Base-by-base conservation (phyloP, 257 asterid genomes). In the Agastache rugosa region DNA sequence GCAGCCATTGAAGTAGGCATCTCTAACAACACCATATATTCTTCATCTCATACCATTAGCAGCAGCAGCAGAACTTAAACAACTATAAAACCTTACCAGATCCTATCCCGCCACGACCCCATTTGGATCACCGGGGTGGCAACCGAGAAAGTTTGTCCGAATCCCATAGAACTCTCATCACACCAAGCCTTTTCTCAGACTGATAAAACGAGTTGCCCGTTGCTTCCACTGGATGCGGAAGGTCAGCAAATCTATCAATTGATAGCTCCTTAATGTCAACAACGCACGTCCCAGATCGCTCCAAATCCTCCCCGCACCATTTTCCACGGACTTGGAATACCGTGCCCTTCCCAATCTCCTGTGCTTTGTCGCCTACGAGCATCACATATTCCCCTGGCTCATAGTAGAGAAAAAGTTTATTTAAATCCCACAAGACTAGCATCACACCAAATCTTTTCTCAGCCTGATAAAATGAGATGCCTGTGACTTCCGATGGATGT, bases 91-190 rank as follows among this genome's bases (percentile, higher is more conserved):
- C 25, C 72, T 71, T 58, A 71, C 81, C 73, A 27, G 41, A 62
- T 78, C 45, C 47, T 47, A 20, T 60, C 22, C 22, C 37, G 53
- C 54, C 61, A 67, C 5, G 22, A 4, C 20, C 41, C 48, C 77
- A 2, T 68, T 35, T 23, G 71, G 44, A 65, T 87, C 84, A 86
- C 77, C 67, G 75, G 27, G 87, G 60, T 29, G 89, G 89, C 83
- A 87, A 35, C 64, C 72, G 80, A 37, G 77, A 9, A 22, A 93
- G 87, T 58, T 82, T 89, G 75, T 70, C 77, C 39, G 74, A 73
- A 83, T 88, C 92, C 98, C 98, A 94, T 72, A 91, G 50, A 25
- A 91, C 96, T 20, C 89, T 80, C 87, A 88, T 83, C 72, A 69
- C 64, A 41, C 98, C 97, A 64, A 85, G 82, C 31, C 41, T 78